Base-by-base conservation (phyloP, 306 rosid genomes). In the Trichosanthes cucumerina region DNA sequence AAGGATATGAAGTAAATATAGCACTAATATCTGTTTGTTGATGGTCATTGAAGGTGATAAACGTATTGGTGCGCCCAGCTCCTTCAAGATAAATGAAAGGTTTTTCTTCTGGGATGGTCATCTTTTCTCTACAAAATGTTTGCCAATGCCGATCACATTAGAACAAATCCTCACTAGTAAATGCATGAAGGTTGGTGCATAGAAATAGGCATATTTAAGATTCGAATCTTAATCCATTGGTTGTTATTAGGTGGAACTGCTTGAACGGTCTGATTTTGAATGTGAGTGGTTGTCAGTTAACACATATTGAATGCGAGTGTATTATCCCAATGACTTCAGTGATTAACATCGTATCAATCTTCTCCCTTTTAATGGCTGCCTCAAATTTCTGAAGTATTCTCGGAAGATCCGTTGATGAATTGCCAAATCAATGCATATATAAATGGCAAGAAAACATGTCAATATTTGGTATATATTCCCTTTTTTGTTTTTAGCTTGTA, bases 51-150 rank as follows among this genome's bases (percentile, higher is more conserved):
- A 49, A 79, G 8, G 87, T 71, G 49, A 88, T 69, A 4, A 34
- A 28, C 1, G 88, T 88, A 4, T 12, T 16, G 0, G 6, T 13
- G 2, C 77, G 80, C 13, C 82, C 83, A n/a, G 36, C 15, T 3
- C 89, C 91, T 71, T 88, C 75, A 14, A 86, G 74, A 21, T 50
- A 11, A 46, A 86, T 72, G 64, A 82, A 88, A 24, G 86, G 80
- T 39, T 82, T 88, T 0, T 80, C 49, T 7, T 0, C 0, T 0
- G 87, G 81, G 65, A 85, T 82, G 0, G 63, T 26, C 11, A 88
- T 85, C 71, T 80, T 76, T 76, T 88, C 91, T 8, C 91, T 88
- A 72, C 77, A 26, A 21, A 69, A 26, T 21, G 39, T 39, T 19
- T 23, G 50, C 9, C 47, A 43, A 43, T 28, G 33, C 73, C 71